Evolutionary conservation across 495 filamentous ascomycete genomes (phyloP), one percentile per base, ranked within the genome.

Genomic region (Mytilinidion resinicola): DNA sequence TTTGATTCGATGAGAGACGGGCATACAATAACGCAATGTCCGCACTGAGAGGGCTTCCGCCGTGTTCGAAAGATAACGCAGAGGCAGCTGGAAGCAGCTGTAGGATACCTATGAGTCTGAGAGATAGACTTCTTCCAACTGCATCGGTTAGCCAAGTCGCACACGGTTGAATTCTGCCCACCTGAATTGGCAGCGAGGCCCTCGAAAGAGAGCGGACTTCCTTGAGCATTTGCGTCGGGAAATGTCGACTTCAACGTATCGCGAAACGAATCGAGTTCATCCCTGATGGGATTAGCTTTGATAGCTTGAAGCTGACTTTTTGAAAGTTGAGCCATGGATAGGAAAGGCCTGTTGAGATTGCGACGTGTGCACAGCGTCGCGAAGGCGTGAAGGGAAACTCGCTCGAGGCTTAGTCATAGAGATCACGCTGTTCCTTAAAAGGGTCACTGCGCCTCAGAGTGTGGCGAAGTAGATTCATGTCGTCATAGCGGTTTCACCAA

Each of bases 21-120:
- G 44, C 44, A 25, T 48, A 48, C 44, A 48, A 25, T 15, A 48
- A 48, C n/a, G 44, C 44, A 25, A 48, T 25, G 44, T 25, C 20
- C n/a, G n/a, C 17, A 25, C 44, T 48, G 44, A 48, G 44, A 15
- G 44, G 17, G 20, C 9, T 48, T 17, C 10, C 20, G 14, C 20
- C 44, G 44, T 48, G n/a, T 48, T 15, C 14, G 20, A 25, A 48
- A 48, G n/a, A 25, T 15, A 48, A 25, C 44, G 20, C 10, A 48
- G 44, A 48, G n/a, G 44, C 44, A 25, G 44, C 44, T 25, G 44
- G 44, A 48, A 48, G 44, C 44, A 48, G 20, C 44, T 48, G 44
- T 15, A 48, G 44, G 44, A 25, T 25, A 17, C 44, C 14, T 25
- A 15, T 48, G n/a, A n/a, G n/a, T n/a, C n/a, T n/a, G 17, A 48